These are phyloP conservation scores for Mycena leptocephala DNA, from an alignment of 768 basidiomycete species.

Conservation along the genomic window DNA sequence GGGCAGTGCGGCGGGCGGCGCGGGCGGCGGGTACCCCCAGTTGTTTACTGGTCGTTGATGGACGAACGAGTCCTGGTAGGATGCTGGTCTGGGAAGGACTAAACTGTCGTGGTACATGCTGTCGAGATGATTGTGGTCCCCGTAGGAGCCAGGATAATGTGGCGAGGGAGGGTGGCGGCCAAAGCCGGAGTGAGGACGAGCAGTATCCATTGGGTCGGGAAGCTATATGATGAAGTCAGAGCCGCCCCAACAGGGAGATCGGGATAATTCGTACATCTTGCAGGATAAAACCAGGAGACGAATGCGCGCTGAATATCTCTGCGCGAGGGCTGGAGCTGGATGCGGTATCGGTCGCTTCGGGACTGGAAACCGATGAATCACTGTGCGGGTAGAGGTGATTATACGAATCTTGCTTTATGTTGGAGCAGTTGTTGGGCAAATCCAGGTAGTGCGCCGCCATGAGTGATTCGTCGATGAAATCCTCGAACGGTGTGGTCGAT, in stretches of 20 bases:
- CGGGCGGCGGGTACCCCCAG: not conserved
- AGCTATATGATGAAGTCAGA: constrained; percentile 3
- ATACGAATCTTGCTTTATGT: not conserved
- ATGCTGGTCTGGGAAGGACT: not conserved
- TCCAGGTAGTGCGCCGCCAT: constrained; percentile 19
- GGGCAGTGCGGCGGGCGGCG: constrained; percentile 5
- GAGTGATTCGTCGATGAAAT: constrained; percentile 17
- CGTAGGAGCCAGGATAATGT: not conserved
- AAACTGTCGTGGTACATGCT: not conserved
- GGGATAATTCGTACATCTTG: not conserved
- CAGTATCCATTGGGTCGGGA: not conserved
- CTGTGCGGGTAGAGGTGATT: not conserved
- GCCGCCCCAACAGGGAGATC: not conserved
- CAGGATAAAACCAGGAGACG: not conserved
- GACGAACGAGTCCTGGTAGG: not conserved
- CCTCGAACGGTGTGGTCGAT: not conserved
- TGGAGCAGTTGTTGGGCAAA: not conserved
- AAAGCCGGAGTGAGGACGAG: constrained; percentile 1
- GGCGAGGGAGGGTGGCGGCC: not conserved
- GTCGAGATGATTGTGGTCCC: not conserved
- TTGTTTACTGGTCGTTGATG: not conserved
- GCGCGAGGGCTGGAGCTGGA: constrained; percentile 16
- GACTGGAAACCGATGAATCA: constrained; percentile 20
- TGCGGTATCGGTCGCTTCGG: constrained; percentile 7
- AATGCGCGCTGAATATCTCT: constrained; percentile 6